Base-by-base conservation (phyloP, 352 stramenopile genomes). In the Pythium rhizo-oryzae region DNA sequence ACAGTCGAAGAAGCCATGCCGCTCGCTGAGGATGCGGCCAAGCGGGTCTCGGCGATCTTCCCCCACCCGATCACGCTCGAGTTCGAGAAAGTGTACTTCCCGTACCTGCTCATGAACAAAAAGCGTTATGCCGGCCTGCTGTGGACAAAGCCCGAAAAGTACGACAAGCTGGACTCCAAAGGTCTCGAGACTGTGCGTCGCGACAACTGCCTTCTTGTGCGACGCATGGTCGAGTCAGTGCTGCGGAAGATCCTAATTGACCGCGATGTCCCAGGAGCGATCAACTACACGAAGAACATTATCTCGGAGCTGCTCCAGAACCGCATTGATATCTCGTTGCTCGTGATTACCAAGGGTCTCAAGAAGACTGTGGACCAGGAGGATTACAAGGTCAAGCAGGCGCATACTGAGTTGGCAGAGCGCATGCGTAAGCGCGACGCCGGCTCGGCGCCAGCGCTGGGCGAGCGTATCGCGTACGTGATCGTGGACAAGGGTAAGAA, bases 71-170 rank as follows among this genome's bases (percentile, higher is more conserved):
- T 99, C 80, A 87, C 97, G 65, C 85, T 99, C 47, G 98, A 99
- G 74, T 99, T 99, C 69, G 98, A 99, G 73, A 99, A 99, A 74
- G 96, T 99, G 1, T 99, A 99, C 79, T 99, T 96, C 65, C 98
- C 98, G 16, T 99, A 99, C 70, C 78, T 99, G 68, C 86, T 99
- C 21, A 99, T 99, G 97, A 99, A 99, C 85, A 99, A 99, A 86
- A 99, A 99, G 80, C 87, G 97, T 18, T 93, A 96, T 62, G 84
- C 86, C 52, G 86, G 84, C 35, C 62, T 96, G 58, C 72, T 94
- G 12, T 94, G 86, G 84, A 96, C 84, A 8, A 87, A 81, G 33
- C 82, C 93, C 4, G 97, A 99, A 2, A 99, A 99, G 70, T 99
- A 98, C 71, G 98, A 99, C 81, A 99, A 99, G 78, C 90, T 99